These are phyloP conservation scores for Saccharomyces paradoxus DNA, from an alignment of 805 yeast genomes.

Conservation along the genomic window DNA sequence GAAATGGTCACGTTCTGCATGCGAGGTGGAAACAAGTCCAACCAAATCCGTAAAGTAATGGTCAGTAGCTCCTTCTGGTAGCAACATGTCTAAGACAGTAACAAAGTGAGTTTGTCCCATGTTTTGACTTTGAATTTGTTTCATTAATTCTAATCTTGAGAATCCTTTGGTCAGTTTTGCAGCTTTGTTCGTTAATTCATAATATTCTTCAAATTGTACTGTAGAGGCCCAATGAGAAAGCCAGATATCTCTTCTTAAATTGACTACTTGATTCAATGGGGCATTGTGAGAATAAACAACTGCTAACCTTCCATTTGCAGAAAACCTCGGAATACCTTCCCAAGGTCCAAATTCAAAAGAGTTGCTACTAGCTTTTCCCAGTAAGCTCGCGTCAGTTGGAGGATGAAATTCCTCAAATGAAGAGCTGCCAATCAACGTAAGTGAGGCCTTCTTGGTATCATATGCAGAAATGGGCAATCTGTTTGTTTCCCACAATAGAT, in stretches of 20 bases:
- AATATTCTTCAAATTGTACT: constrained; percentile 74
- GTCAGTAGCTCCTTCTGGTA: constrained; percentile 48
- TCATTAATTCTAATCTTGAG: constrained; percentile 72
- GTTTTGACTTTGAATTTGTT: neutral
- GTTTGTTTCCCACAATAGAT: constrained; percentile 44
- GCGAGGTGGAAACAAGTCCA: constrained; percentile 84
- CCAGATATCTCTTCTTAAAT: constrained; percentile 72
- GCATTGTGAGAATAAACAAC: constrained; percentile 54
- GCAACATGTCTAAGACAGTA: constrained; percentile 19
- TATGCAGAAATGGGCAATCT: constrained; percentile 58
- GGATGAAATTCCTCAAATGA: constrained; percentile 14
- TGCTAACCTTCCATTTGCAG: constrained; percentile 39
- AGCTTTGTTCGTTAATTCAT: constrained; percentile 69
- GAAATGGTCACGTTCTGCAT: constrained; percentile 33
- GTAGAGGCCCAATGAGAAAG: constrained; percentile 75
- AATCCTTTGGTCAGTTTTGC: constrained; percentile 65
- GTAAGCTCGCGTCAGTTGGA: constrained; percentile 23
- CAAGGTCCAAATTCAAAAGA: constrained; percentile 49
- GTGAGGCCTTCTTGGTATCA: constrained; percentile 45
- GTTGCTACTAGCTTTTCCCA: constrained; percentile 26
- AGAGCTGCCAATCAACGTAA: constrained; percentile 29
- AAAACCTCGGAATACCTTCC: constrained; percentile 37
- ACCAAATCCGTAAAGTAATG: constrained; percentile 81
- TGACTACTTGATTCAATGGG: constrained; percentile 56
- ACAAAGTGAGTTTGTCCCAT: neutral